phyloP scores from a whole-genome alignment of 1,284 basidiomycete species.

The Exsudoporus floridanus region DNA sequence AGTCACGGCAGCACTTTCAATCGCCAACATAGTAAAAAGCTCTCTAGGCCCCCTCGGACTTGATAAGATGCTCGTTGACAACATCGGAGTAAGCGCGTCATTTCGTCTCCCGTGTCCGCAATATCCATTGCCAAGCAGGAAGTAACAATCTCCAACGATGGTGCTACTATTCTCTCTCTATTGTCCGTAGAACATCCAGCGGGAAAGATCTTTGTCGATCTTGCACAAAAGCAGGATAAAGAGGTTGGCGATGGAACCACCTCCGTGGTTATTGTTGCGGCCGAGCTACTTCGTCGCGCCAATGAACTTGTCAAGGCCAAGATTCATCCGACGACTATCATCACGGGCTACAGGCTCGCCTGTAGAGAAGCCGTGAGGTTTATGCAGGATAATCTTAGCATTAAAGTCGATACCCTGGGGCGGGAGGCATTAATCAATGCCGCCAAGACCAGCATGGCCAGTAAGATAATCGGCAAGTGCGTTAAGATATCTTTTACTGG shows the following conservation, averaged over 20 bases:
- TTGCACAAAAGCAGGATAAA: slow-evolving; percentile 99
- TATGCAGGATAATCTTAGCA: slow-evolving; percentile 96
- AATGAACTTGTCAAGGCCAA: slow-evolving; percentile 99
- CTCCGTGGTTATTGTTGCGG: slow-evolving; percentile 96
- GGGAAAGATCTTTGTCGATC: slow-evolving; percentile 94
- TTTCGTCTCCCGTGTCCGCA: not conserved
- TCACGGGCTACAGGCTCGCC: slow-evolving; percentile 96
- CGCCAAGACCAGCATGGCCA: slow-evolving; percentile 98
- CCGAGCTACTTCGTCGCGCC: slow-evolving; percentile 91
- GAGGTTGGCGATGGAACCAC: slow-evolving; percentile 99
- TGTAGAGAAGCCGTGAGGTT: slow-evolving; percentile 98
- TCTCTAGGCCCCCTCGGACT: slow-evolving; percentile 94
- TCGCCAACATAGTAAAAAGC: slow-evolving; percentile 97
- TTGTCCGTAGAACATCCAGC: slow-evolving; percentile 94
- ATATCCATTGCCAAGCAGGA: slow-evolving; percentile 54
- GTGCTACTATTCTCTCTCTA: slow-evolving; percentile 94
- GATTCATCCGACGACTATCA: slow-evolving; percentile 99
- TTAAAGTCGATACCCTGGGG: slow-evolving; percentile 92
- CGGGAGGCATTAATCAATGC: slow-evolving; percentile 93
- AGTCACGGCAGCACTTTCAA: slow-evolving; percentile 95
- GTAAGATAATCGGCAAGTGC: slow-evolving; percentile 96
- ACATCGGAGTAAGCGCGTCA: slow-evolving; percentile 78
- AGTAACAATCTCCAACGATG: slow-evolving; percentile 99
- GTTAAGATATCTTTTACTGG: slow-evolving; percentile 3
- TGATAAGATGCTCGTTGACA: slow-evolving; percentile 98